Conservation (phyloP, 148 eudicot genomes). For the Suaeda aralocaspica region DNA sequence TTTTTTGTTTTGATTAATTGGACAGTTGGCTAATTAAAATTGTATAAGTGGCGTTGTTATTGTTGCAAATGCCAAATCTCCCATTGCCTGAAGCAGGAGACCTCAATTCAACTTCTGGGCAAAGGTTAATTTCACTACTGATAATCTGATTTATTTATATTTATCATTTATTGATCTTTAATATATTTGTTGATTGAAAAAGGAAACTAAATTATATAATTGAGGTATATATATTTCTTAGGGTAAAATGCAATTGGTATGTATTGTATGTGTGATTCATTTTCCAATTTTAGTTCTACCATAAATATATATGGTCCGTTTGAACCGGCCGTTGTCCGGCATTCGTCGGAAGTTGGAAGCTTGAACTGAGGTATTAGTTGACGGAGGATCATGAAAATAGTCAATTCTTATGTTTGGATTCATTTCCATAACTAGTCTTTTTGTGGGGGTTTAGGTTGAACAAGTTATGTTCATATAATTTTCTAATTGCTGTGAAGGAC, state of each 20-base stretch:
- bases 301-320: not conserved
- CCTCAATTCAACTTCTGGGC: constrained; percentile 26
- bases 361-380: not conserved
- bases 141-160: no score
- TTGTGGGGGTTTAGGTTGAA: no score
- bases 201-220: not conserved
- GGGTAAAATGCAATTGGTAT: not conserved
- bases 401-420: not conserved
- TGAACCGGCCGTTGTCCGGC: not conserved
- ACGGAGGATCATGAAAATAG: not conserved
- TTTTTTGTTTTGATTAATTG: constrained; percentile 6
- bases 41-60: constrained; percentile 26
- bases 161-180: not conserved
- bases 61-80: constrained; percentile 50
- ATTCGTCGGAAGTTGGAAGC: not conserved
- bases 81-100: constrained; percentile 37
- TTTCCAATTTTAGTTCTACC: no score
- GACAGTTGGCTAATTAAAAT: constrained; percentile 31
- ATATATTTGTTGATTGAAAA: constrained; percentile 1
- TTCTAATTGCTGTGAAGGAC: not conserved
- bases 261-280: not conserved
- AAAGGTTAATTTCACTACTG: constrained; percentile 34
- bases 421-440: not conserved
- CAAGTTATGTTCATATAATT: not conserved
- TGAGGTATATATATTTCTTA: not conserved